Evolutionary conservation across 371 early-diverging fungal genomes (phyloP).

Genomic region (Dinochytrium kinnereticum): DNA sequence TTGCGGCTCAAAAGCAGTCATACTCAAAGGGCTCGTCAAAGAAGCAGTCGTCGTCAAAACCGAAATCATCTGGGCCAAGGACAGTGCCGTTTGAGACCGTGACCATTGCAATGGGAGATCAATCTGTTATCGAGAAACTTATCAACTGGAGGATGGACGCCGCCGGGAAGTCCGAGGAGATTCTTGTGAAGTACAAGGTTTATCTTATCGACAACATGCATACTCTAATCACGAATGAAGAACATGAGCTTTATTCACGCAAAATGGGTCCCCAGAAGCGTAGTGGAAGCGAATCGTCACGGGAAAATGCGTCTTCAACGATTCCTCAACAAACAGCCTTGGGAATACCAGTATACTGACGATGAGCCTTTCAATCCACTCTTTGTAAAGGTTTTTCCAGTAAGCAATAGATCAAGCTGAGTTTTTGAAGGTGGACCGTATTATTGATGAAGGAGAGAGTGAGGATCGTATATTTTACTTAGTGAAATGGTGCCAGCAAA

Average conservation of each 20-base stretch:
- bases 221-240: conserved; percentile 34
- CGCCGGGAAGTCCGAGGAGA: conserved; percentile 49
- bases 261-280: conserved; percentile 77
- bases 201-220: not conserved
- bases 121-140: conserved; percentile 68
- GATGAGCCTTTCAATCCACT: conserved; percentile 65
- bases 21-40: not conserved
- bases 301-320: conserved; percentile 81
- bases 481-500: conserved; percentile 90
- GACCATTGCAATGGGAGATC: conserved; percentile 74
- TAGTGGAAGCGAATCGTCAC: conserved; percentile 68
- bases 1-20: not conserved
- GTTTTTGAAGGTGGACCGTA: conserved; percentile 71
- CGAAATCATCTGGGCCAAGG: conserved; percentile 17
- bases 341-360: conserved; percentile 62
- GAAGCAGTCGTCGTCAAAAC: not conserved
- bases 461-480: conserved; percentile 73
- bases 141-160: conserved; percentile 58
- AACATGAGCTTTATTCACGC: conserved; percentile 81
- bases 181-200: conserved; percentile 76
- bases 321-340: conserved; percentile 69
- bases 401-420: too few species aligned
- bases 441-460: conserved; percentile 86
- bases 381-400: conserved; percentile 44
- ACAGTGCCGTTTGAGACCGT: conserved; percentile 66